phyloP scores from a whole-genome alignment of 2,329 filamentous ascomycete species.

The Phyllosticta ampelicida region DNA sequence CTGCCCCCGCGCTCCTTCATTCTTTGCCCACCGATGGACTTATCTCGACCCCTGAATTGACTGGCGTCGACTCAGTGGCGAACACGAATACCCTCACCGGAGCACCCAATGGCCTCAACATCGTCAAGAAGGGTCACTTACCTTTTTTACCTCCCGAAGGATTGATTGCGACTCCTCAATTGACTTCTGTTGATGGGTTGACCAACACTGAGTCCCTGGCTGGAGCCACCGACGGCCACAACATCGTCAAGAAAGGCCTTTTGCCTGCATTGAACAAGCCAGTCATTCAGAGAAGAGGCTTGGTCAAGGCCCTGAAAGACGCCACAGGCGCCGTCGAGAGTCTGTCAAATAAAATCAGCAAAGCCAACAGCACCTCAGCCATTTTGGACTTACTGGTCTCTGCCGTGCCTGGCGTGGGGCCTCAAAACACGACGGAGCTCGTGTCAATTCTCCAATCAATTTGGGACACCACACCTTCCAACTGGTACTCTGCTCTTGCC shows the following conservation, averaged over 20 bases:
- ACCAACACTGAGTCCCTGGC: not conserved
- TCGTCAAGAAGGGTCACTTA: not conserved
- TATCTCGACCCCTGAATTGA: not conserved
- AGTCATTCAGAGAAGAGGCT: not conserved
- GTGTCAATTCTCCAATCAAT: not conserved
- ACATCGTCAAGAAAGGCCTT: not conserved
- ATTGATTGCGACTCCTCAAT: not conserved
- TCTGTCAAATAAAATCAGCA: not conserved
- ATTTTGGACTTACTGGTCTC: not conserved
- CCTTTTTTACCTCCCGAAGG: not conserved
- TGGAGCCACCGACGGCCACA: not conserved
- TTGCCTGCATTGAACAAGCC: not conserved
- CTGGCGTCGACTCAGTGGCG: not conserved
- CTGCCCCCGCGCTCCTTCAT: not conserved
- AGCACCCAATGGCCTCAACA: not conserved
- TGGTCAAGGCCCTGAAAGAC: not conserved
- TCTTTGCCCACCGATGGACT: not conserved
- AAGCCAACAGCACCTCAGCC: not conserved
- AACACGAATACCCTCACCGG: not conserved
- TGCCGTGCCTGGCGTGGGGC: not conserved
- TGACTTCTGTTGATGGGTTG: not conserved
- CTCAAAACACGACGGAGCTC: not conserved
- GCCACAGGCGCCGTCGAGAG: not conserved
- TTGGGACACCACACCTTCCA: not conserved
- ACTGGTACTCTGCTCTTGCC: not conserved